Conservation (phyloP, 2,329 filamentous ascomycete genomes). For the Elsinoe batatas region DNA sequence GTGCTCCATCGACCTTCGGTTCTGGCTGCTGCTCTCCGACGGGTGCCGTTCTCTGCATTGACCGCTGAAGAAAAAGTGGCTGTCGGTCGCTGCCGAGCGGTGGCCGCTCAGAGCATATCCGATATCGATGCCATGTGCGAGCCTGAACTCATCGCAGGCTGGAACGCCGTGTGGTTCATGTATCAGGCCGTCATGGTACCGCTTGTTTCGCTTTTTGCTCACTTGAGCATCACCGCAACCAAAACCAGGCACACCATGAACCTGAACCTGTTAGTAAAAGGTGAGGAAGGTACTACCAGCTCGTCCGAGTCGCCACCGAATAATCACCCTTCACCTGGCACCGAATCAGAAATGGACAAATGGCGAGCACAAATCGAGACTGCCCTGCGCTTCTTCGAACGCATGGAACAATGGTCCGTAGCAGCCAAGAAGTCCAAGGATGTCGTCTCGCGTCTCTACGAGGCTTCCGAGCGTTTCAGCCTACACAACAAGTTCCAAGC, state of each 20-base stretch:
- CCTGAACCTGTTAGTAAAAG: slow-evolving; percentile 25
- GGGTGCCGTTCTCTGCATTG: slow-evolving; percentile 41
- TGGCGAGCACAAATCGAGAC: slow-evolving; percentile 34
- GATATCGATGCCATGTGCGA: slow-evolving; percentile 63
- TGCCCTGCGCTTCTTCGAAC: slow-evolving; percentile 34
- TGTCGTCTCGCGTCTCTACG: slow-evolving; percentile 33
- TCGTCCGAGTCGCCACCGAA: neutral
- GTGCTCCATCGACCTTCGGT: slow-evolving; percentile 65
- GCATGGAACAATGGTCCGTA: slow-evolving; percentile 35
- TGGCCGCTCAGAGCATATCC: slow-evolving; percentile 61
- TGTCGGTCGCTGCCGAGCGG: slow-evolving; percentile 57
- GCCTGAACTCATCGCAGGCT: slow-evolving; percentile 65
- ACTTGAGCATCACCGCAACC: slow-evolving; percentile 16
- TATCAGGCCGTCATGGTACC: slow-evolving; percentile 75
- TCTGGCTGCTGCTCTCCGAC: slow-evolving; percentile 50
- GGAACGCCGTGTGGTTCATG: slow-evolving; percentile 74
- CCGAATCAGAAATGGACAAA: slow-evolving; percentile 27
- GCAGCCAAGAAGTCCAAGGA: slow-evolving; percentile 36
- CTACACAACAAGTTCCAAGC: slow-evolving; percentile 17
- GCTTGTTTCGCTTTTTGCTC: slow-evolving; percentile 56
- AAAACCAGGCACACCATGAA: slow-evolving; percentile 20
- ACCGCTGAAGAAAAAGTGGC: slow-evolving; percentile 56
- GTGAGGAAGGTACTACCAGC: neutral
- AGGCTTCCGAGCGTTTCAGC: slow-evolving; percentile 27
- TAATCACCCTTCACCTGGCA: slow-evolving; percentile 13